Evolutionary conservation across 1,284 basidiomycete species (phyloP).

Genomic region (Malassezia furfur): DNA sequence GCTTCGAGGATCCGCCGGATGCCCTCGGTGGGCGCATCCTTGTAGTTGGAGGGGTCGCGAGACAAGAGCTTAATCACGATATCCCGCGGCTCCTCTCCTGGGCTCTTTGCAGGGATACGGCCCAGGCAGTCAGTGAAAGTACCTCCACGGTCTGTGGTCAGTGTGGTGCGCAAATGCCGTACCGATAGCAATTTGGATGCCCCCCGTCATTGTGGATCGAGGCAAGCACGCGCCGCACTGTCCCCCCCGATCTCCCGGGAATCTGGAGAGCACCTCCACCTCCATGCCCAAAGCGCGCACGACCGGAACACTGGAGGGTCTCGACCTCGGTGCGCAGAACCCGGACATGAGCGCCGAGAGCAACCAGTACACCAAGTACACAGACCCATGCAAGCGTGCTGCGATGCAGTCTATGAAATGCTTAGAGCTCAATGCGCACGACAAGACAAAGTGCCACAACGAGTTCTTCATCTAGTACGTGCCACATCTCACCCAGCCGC

Average conservation of each 20-base stretch:
- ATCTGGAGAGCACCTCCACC: background rate
- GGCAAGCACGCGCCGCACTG: background rate
- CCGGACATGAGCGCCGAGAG: conserved; percentile 11
- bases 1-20: conserved; percentile 80
- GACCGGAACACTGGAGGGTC: conserved; percentile 21
- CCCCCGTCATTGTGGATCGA: conserved; percentile 18
- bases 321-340: conserved; percentile 14
- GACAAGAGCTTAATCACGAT: conserved; percentile 50
- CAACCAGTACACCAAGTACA: conserved; percentile 22
- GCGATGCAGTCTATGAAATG: conserved; percentile 42
- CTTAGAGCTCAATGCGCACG: conserved; percentile 39
- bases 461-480: conserved; percentile 40
- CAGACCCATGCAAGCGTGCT: conserved; percentile 42
- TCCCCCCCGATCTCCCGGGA: background rate
- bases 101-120: conserved; percentile 19
- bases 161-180: background rate
- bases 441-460: conserved; percentile 33
- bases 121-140: conserved; percentile 46
- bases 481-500: conserved; percentile 1
- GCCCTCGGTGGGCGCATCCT: conserved; percentile 87
- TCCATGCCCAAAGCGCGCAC: background rate
- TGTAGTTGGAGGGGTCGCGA: conserved; percentile 62
- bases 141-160: conserved; percentile 37
- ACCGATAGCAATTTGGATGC: conserved; percentile 35
- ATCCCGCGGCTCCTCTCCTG: conserved; percentile 25